These are phyloP conservation scores for Dissophora globulifera DNA, from an alignment of 192 early-diverging fungal species.

Conservation along the genomic window DNA sequence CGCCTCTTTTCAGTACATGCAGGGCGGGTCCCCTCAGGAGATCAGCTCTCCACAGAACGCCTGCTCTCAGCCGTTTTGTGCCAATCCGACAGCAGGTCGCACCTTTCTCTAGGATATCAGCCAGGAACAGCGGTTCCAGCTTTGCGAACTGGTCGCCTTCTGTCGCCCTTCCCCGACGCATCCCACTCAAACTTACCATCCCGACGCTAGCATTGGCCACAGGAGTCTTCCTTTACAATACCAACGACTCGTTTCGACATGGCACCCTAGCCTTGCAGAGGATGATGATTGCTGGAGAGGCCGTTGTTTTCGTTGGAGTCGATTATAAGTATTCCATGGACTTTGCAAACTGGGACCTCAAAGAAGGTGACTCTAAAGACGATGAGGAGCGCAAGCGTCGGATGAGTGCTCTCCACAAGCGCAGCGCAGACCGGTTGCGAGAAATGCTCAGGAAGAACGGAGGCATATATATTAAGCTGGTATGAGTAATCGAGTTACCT, in stretches of 20 bases:
- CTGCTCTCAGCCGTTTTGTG: not conserved
- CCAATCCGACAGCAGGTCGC: constrained; percentile 7
- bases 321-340: constrained; percentile 51
- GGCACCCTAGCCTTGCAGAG: constrained; percentile 29
- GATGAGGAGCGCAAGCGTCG: constrained; percentile 24
- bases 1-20: constrained; percentile 16
- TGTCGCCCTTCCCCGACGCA: constrained; percentile 11
- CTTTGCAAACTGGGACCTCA: constrained; percentile 28
- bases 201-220: constrained; percentile 13
- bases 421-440: constrained; percentile 37
- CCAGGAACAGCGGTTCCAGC: not conserved
- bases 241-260: constrained; percentile 39
- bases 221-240: constrained; percentile 31
- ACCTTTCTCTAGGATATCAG: not conserved
- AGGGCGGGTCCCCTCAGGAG: constrained; percentile 2
- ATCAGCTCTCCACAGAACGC: not conserved
- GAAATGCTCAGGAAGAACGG: constrained; percentile 47
- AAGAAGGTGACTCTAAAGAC: constrained; percentile 24
- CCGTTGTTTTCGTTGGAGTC: constrained; percentile 28
- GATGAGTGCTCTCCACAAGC: constrained; percentile 40
- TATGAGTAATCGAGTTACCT: no score
- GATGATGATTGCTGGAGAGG: constrained; percentile 36
- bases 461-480: constrained; percentile 52
- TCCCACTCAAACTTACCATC: constrained; percentile 25
- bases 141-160: constrained; percentile 4